Evolutionary conservation across 73 alveolate genomes (phyloP), one percentile per base, ranked within the genome.

Genomic region (Paramecium pentaurelia): DNA sequence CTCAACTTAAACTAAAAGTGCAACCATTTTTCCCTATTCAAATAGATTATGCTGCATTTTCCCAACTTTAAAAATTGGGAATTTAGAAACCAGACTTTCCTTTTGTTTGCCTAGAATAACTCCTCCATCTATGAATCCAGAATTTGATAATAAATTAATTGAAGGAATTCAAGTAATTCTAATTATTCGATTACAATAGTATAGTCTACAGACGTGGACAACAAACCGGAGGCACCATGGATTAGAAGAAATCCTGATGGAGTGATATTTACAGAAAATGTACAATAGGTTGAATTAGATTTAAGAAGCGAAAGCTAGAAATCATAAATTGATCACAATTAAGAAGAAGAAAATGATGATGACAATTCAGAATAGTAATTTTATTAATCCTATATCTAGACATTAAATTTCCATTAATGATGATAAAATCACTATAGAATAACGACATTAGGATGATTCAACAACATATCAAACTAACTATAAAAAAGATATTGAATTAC

Each of bases 21-120:
- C 75, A 45, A 30, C 45, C 25, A 42, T 89, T 47, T 89, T 89
- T 73, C 94, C 94, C n/a, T 44, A 32, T 6, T n/a, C 45, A 27
- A 71, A 71, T 34, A 89, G 94, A 71, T 60, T 89, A 30, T 89
- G 94, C 22, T 89, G 91, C 64, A 89, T 89, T 27, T 89, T 89
- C 42, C 94, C 94, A 27, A 71, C 91, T 27, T 89, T 87, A 11
- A 87, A 42, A 89, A 9, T 89, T 20, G 75, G 36, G 6, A 42
- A 73, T 14, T 49, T 42, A 20, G 91, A 80, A 80, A 44, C 87
- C 4, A 70, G 87, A 45, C 27, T 80, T 27, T 80, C 91, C 0
- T 80, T 80, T 47, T 80, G 91, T 80, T 80, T 80, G 11, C 91
- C 91, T 44, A 32, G 58, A n/a, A 80, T 80, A 25, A 25, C 49